phyloP scores from a whole-genome alignment of 768 basidiomycete genomes.

The Tricholoma bakamatsutake region DNA sequence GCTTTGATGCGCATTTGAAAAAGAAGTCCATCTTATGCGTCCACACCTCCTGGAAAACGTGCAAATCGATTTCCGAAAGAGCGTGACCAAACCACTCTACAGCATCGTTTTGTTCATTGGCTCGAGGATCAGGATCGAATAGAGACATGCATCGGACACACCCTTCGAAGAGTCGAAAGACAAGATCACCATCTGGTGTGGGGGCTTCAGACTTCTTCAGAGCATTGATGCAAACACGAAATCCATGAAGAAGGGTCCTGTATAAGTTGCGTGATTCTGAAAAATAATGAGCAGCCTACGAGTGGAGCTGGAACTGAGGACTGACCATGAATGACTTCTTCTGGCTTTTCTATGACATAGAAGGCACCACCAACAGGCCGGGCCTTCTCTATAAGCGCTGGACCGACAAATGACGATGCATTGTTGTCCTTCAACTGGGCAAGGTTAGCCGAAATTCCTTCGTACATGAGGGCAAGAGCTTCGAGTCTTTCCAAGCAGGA shows the following conservation, averaged over 20 bases:
- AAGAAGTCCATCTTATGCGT: constrained; percentile 89
- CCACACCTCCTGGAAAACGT: constrained; percentile 96
- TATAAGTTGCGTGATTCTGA: constrained; percentile 83
- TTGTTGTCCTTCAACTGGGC: constrained; percentile 45
- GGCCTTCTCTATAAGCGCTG: constrained; percentile 73
- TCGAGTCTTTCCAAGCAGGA: constrained; percentile 82
- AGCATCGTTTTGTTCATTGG: constrained; percentile 63
- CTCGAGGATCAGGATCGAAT: constrained; percentile 65
- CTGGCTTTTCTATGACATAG: constrained; percentile 76
- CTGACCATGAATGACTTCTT: constrained; percentile 76
- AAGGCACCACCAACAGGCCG: constrained; percentile 77
- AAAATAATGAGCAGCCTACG: constrained; percentile 7
- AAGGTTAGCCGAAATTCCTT: constrained; percentile 43
- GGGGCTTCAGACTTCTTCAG: constrained; percentile 78
- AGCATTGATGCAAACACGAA: constrained; percentile 70
- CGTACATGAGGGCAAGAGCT: constrained; percentile 62
- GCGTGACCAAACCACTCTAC: constrained; percentile 81
- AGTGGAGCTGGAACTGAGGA: constrained; percentile 1
- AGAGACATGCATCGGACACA: constrained; percentile 80
- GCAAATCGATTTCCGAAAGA: constrained; percentile 77
- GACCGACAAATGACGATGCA: constrained; percentile 39
- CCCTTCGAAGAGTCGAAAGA: constrained; percentile 84
- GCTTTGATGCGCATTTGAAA: constrained; percentile 71
- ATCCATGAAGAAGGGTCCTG: constrained; percentile 83
- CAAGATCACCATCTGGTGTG: constrained; percentile 77